Base-by-base conservation (phyloP, 306 rosid species). In the Mimosa pudica region DNA sequence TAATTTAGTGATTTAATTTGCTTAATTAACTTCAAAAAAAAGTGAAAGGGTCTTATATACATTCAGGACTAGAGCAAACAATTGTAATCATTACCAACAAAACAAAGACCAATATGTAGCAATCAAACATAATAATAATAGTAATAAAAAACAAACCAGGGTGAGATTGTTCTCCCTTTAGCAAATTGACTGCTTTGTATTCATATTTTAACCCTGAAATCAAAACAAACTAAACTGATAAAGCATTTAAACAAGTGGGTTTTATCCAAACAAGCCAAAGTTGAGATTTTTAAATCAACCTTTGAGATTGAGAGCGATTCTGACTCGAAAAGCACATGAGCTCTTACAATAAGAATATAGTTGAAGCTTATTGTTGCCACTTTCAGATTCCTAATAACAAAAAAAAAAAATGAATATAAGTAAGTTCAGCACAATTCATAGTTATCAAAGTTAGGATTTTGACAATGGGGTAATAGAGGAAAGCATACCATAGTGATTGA, bases 271-370 rank as follows among this genome's bases (percentile, higher is more conserved):
- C 4, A 61, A 5, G 42, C 54, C 41, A 41, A 8, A 52, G 10
- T 41, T 12, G 42, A 38, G 42, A 38, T 38, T 38, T 38, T 38
- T 38, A 2, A 3, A 3, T 5, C 42, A 45, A 88, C 96, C 92
- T 91, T 94, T 94, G 76, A 94, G 82, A 82, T 86, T 86, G 79
- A 86, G 89, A 74, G 85, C 89, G 20, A 86, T 74, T 70, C 89
- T 79, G 47, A 78, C 85, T 32, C 89, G 81, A 70, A 77, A 78
- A 45, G 89, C 4, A 82, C 87, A 80, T 2, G 87, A 80, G 58
- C 89, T 86, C 48, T 67, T 80, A 85, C 87, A 86, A 20, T 83
- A 86, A 4, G 89, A 86, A 74, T 83, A 86, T 13, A 86, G 75
- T 14, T 9, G 82, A 2, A 85, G 75, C 55, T 79, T 70, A 10